Evolutionary conservation across 2,329 filamentous ascomycete genomes (phyloP).

Genomic region (Phyllosticta ampelicida): DNA sequence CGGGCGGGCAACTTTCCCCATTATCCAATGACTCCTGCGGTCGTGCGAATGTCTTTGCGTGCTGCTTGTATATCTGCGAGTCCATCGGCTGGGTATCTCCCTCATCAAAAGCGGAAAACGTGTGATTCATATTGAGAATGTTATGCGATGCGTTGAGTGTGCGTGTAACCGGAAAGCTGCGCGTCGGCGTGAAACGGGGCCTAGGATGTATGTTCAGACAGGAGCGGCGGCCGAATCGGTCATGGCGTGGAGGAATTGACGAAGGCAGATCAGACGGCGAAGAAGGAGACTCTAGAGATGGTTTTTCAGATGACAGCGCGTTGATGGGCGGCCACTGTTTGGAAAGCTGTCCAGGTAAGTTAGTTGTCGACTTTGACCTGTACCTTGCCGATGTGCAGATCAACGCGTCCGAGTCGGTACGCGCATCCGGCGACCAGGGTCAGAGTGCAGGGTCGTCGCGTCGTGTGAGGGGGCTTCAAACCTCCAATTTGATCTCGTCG

Average conservation of each 20-base stretch:
- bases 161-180: constrained; percentile 1
- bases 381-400: neutral
- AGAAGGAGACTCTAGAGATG: neutral
- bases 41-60: constrained; percentile 20
- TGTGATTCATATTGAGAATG: constrained; percentile 21
- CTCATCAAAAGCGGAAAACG: constrained; percentile 28
- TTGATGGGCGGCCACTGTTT: neutral
- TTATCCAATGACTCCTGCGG: neutral
- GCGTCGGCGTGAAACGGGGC: constrained; percentile 3
- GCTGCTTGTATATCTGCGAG: constrained; percentile 35
- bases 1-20: neutral
- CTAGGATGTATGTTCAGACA: constrained; percentile 2
- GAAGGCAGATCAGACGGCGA: neutral
- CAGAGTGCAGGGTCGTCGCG: neutral
- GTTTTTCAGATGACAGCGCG: neutral
- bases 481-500: constrained; percentile 6
- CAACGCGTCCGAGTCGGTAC: neutral
- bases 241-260: neutral
- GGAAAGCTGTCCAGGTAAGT: neutral
- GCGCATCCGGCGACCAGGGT: neutral
- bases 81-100: constrained; percentile 39
- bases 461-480: neutral
- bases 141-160: neutral
- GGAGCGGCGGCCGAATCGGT: neutral
- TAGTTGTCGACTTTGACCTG: neutral